A percentile compares a stretch with the other conserved stretches of the same genome.
These are phyloP conservation scores for Rhodamnia rubescens DNA, from an alignment of 345 rosid species.

Conservation along the genomic window DNA sequence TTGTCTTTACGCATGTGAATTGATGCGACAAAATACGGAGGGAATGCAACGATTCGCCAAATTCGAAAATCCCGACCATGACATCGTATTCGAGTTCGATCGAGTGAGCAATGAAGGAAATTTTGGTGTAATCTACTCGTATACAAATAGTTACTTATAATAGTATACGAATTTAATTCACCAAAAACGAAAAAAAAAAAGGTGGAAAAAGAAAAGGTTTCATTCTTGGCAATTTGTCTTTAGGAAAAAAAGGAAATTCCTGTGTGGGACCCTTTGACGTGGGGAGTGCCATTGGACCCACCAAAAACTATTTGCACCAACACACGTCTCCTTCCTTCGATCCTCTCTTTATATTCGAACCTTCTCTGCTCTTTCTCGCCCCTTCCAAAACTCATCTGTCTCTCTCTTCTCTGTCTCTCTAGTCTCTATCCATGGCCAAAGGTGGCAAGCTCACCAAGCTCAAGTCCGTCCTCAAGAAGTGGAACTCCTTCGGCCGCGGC, in stretches of 20 bases:
- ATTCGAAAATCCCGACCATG: background rate
- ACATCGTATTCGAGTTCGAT: background rate
- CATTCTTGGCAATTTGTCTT: background rate
- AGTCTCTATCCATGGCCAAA: conserved; percentile 28
- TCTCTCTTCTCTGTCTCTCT: background rate
- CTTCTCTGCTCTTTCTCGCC: conserved; percentile 16
- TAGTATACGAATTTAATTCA: background rate
- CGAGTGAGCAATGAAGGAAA: background rate
- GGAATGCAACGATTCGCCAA: background rate
- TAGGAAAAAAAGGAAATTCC: too few species aligned
- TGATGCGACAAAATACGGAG: too few species aligned
- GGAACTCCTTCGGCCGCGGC: conserved; percentile 61
- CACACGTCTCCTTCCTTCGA: background rate
- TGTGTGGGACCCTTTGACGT: background rate
- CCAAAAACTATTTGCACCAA: background rate
- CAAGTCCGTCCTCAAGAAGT: conserved; percentile 73
- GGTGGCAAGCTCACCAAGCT: conserved; percentile 68
- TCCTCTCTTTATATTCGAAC: conserved; percentile 4
- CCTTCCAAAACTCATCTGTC: background rate
- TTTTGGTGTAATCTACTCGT: background rate
- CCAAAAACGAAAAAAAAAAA: background rate
- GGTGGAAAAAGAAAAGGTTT: background rate
- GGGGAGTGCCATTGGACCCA: background rate
- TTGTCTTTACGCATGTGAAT: too few species aligned
- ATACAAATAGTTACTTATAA: background rate